Percentiles rank a stretch among this genome's conserved stretches.
These are phyloP conservation scores for Arthromyces matolae DNA, from an alignment of 768 basidiomycete species.

Conservation along the genomic window DNA sequence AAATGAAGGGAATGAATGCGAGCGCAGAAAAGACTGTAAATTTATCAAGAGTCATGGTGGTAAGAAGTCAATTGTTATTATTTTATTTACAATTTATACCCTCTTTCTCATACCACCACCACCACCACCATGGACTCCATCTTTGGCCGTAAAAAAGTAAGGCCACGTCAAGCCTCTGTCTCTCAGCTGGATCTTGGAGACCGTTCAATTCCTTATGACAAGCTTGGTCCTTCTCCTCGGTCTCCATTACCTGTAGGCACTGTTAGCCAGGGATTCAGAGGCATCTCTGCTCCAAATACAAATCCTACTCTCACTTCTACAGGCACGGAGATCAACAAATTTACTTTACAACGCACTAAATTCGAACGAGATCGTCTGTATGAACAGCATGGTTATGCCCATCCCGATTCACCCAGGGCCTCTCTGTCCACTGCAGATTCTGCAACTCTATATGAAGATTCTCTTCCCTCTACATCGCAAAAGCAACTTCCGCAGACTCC, in stretches of 20 bases:
- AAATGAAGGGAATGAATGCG: conserved; percentile 38
- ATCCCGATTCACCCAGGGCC: conserved; percentile 48
- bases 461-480: conserved; percentile 31
- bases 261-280: conserved; percentile 52
- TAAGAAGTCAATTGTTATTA: too few relatives aligned
- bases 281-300: conserved; percentile 80
- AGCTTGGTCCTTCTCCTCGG: conserved; percentile 49
- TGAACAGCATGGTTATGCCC: conserved; percentile 32
- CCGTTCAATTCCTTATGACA: conserved; percentile 71
- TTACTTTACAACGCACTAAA: conserved; percentile 46
- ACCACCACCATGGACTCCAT: conserved; percentile 68
- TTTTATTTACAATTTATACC: too few relatives aligned
- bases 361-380: conserved; percentile 55
- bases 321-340: conserved; percentile 71
- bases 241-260: conserved; percentile 58
- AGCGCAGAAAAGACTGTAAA: conserved; percentile 31
- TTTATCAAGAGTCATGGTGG: conserved; percentile 32
- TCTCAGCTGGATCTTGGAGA: conserved; percentile 63
- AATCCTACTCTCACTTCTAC: conserved; percentile 72
- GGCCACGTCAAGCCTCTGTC: conserved; percentile 59
- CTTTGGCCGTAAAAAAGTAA: conserved; percentile 62
- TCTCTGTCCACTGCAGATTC: conserved; percentile 56
- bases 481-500: conserved; percentile 29
- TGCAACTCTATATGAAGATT: conserved; percentile 55
- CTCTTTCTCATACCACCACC: too few relatives aligned